Evolutionary conservation across 2,329 filamentous ascomycete species (phyloP).

Genomic region (Aspergillus neotritici): DNA sequence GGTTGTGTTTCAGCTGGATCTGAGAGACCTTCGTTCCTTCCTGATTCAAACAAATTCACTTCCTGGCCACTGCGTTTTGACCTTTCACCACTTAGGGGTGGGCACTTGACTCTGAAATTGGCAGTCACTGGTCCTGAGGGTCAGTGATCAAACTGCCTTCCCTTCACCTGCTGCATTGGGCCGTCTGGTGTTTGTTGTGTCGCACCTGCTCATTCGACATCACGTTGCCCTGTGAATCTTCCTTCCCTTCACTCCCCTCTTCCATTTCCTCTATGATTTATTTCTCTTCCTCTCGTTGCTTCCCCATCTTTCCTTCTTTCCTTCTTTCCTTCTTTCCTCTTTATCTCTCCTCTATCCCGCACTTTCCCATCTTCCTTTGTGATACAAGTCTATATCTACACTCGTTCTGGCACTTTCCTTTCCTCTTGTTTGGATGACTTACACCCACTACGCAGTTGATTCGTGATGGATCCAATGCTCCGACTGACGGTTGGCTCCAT

Average conservation of each 20-base stretch:
- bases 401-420: neutral
- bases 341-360: neutral
- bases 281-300: neutral
- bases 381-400: neutral
- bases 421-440: neutral
- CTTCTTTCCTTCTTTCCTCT: neutral
- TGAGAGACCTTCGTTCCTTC: no score
- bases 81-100: neutral
- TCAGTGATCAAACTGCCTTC: no score
- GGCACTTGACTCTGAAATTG: no score
- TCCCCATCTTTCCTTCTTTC: neutral
- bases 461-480: conserved; percentile 15
- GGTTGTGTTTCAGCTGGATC: no score
- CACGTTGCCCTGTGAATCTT: neutral
- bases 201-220: neutral
- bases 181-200: conserved; percentile 2
- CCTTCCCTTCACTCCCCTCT: neutral
- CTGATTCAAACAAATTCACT: neutral
- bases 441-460: neutral
- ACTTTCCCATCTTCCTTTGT: neutral
- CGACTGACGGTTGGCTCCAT: conserved; percentile 27
- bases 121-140: no score
- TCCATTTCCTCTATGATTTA: neutral
- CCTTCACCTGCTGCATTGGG: conserved; percentile 6
- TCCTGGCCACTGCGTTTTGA: neutral